Conservation (phyloP, 2,329 filamentous ascomycete species). For the Aspergillus sp. region DNA sequence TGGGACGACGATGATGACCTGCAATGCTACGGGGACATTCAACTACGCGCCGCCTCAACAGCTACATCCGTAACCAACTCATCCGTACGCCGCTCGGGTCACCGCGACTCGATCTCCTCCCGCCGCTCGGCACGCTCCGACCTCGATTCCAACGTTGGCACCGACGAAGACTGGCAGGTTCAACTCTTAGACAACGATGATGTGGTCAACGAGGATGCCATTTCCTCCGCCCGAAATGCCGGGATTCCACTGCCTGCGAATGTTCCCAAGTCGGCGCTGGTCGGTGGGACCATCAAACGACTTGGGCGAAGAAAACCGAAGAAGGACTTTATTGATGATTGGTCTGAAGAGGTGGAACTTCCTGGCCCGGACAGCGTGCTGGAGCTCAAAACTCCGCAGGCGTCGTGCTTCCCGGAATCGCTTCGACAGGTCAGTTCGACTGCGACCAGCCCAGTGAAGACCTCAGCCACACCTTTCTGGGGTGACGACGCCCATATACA, state of each 20-base stretch:
- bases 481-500: constrained; percentile 46
- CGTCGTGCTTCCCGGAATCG: constrained; percentile 63
- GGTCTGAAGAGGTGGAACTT: constrained; percentile 75
- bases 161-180: constrained; percentile 86
- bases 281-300: constrained; percentile 90
- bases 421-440: constrained; percentile 64
- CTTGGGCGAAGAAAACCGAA: constrained; percentile 73
- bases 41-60: constrained; percentile 45
- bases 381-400: constrained; percentile 64
- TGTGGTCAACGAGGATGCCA: constrained; percentile 77
- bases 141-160: constrained; percentile 67
- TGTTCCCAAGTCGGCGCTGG: constrained; percentile 81
- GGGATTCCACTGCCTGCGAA: constrained; percentile 89
- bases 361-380: constrained; percentile 57
- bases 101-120: constrained; percentile 77
- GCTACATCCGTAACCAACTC: constrained; percentile 46
- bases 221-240: constrained; percentile 80
- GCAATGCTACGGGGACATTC: constrained; percentile 46
- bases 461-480: constrained; percentile 26
- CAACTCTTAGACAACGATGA: constrained; percentile 83
- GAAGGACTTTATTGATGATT: constrained; percentile 74
- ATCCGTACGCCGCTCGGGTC: constrained; percentile 44
- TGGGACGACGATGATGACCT: constrained; percentile 52
- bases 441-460: constrained; percentile 39
- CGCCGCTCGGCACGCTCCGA: constrained; percentile 80